phyloP scores from a whole-genome alignment of 2,329 filamentous ascomycete species.

The Cephalotrichum gorgonifer region DNA sequence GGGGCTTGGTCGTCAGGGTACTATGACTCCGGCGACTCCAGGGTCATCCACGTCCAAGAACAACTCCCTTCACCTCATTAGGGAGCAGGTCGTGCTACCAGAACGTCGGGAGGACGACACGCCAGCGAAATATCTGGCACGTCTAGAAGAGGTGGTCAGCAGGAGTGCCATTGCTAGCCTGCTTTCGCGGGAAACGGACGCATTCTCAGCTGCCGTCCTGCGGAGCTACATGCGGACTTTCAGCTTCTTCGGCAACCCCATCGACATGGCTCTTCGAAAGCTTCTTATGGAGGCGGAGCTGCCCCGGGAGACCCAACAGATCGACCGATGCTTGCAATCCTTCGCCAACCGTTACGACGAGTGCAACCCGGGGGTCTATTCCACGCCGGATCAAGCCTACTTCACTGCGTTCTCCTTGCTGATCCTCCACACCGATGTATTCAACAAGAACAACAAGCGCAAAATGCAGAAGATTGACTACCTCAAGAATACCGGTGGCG shows the following conservation, averaged over 20 bases:
- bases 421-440: conserved; percentile 95
- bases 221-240: conserved; percentile 94
- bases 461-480: conserved; percentile 98
- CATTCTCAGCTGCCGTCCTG: conserved; percentile 73
- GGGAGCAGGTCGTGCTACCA: conserved; percentile 62
- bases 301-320: conserved; percentile 95
- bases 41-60: conserved; percentile 64
- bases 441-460: conserved; percentile 99
- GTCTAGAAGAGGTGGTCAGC: conserved; percentile 70
- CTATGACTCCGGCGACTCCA: conserved; percentile 59
- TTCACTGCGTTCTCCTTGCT: conserved; percentile 95
- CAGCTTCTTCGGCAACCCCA: conserved; percentile 89
- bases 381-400: conserved; percentile 87
- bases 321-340: conserved; percentile 84
- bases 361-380: conserved; percentile 94
- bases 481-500: conserved; percentile 84
- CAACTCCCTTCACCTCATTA: conserved; percentile 69
- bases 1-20: conserved; percentile 53
- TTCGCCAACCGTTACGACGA: conserved; percentile 97
- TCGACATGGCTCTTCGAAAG: conserved; percentile 96
- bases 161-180: conserved; percentile 76
- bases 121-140: conserved; percentile 76
- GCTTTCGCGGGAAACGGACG: conserved; percentile 75
- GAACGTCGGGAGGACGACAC: conserved; percentile 80
- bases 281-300: conserved; percentile 93